Percentiles rank a stretch among this genome's conserved stretches.
These are phyloP conservation scores for Epichloe bromicola DNA, from an alignment of 2,329 filamentous ascomycete species.

Conservation along the genomic window DNA sequence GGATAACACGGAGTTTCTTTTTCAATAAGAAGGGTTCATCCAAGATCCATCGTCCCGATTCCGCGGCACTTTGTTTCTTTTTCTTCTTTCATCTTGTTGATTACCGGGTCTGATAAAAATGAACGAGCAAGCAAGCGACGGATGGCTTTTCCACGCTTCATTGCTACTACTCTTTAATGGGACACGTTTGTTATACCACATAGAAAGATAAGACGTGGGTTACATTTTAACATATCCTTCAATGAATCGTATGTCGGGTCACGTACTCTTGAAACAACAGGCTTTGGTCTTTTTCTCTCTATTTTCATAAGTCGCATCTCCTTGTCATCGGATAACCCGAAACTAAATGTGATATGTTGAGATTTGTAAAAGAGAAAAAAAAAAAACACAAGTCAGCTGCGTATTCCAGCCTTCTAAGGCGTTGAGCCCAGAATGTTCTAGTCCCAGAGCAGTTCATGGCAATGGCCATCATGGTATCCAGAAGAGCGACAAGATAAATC, in stretches of 20 bases:
- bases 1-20: not conserved
- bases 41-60: not conserved
- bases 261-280: too few species aligned
- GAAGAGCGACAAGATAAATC: not conserved
- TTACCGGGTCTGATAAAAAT: not conserved
- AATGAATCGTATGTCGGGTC: too few species aligned
- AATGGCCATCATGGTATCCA: slow-evolving; percentile 7
- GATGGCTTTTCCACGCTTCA: not conserved
- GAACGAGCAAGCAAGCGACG: too few species aligned
- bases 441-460: not conserved
- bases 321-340: not conserved
- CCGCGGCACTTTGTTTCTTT: not conserved
- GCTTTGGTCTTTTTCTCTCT: too few species aligned
- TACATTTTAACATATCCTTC: too few species aligned
- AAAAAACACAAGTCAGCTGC: not conserved
- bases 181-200: not conserved
- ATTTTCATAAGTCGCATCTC: too few species aligned
- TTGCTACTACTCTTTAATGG: slow-evolving; percentile 2
- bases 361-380: not conserved
- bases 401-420: slow-evolving; percentile 1
- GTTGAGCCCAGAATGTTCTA: slow-evolving; percentile 15
- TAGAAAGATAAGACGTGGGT: not conserved
- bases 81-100: not conserved
- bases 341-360: not conserved
- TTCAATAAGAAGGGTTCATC: not conserved